Evolutionary conservation across 352 stramenopile genomes (phyloP).

Genomic region (Pythium apleroticum): DNA sequence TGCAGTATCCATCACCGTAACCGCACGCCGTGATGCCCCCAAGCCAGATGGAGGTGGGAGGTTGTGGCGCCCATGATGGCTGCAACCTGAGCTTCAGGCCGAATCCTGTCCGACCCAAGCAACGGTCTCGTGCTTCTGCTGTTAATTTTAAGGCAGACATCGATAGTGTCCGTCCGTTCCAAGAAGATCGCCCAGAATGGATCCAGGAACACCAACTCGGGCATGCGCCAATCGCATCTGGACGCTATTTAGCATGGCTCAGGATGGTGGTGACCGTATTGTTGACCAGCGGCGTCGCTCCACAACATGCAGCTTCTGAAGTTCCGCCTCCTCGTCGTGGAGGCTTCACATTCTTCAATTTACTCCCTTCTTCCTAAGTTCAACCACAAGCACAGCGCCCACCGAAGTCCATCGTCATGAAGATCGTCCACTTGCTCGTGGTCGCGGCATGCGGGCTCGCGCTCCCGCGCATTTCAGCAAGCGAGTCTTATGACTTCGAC

Average conservation of each 20-base stretch:
- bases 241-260: not conserved
- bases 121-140: not conserved
- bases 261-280: too few species aligned
- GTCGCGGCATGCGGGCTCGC: not conserved
- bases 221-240: not conserved
- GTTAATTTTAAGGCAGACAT: not conserved
- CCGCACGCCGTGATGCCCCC: not conserved
- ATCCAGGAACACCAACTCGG: not conserved
- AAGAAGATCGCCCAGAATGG: not conserved
- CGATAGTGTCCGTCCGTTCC: not conserved
- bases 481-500: not conserved
- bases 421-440: not conserved
- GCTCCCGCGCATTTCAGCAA: not conserved
- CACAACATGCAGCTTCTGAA: not conserved
- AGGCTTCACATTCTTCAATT: not conserved
- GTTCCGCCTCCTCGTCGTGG: not conserved
- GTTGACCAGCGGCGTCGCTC: too few species aligned
- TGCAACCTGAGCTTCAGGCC: not conserved
- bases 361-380: not conserved
- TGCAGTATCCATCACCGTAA: not conserved
- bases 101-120: not conserved
- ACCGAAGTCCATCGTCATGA: not conserved
- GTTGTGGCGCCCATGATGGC: not conserved
- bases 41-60: not conserved
- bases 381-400: not conserved